These are phyloP conservation scores for Porcisia deanei DNA, from an alignment of 208 protist genomes.

Conservation along the genomic window DNA sequence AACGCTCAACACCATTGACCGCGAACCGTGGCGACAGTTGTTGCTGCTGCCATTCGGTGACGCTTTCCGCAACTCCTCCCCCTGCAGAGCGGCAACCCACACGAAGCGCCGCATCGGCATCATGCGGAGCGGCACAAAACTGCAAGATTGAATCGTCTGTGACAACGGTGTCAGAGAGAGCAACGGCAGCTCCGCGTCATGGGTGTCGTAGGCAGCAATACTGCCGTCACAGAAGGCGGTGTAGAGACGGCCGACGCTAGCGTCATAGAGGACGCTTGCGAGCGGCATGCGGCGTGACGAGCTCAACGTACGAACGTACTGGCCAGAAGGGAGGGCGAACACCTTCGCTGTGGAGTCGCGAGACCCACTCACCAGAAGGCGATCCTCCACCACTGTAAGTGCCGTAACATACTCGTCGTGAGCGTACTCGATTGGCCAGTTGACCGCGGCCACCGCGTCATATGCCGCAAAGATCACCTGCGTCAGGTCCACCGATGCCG, in stretches of 20 bases:
- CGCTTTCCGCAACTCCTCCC: neutral
- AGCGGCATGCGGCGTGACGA: conserved; percentile 47
- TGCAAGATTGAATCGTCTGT: conserved; percentile 29
- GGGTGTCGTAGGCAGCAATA: conserved; percentile 49
- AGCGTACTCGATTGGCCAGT: conserved; percentile 63
- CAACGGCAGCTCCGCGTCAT: conserved; percentile 27
- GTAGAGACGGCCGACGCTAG: conserved; percentile 31
- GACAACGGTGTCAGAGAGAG: conserved; percentile 33
- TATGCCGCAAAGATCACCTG: conserved; percentile 14
- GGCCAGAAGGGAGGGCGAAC: conserved; percentile 64
- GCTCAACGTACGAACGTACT: conserved; percentile 35
- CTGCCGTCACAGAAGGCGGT: conserved; percentile 55
- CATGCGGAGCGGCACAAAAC: conserved; percentile 19
- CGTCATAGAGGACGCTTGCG: conserved; percentile 50
- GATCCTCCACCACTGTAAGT: conserved; percentile 57
- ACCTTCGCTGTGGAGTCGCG: conserved; percentile 68
- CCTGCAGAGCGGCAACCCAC: neutral
- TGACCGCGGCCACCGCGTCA: conserved; percentile 19
- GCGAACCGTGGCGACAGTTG: neutral
- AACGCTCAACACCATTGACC: conserved; percentile 10
- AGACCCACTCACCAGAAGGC: conserved; percentile 56
- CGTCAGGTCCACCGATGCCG: conserved; percentile 13
- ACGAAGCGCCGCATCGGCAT: conserved; percentile 41
- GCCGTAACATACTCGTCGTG: conserved; percentile 52
- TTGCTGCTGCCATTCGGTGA: neutral